A percentile compares a stretch with the other conserved stretches of the same genome.
Evolutionary conservation across 345 rosid species (phyloP).

Genomic region (Theobroma cacao): DNA sequence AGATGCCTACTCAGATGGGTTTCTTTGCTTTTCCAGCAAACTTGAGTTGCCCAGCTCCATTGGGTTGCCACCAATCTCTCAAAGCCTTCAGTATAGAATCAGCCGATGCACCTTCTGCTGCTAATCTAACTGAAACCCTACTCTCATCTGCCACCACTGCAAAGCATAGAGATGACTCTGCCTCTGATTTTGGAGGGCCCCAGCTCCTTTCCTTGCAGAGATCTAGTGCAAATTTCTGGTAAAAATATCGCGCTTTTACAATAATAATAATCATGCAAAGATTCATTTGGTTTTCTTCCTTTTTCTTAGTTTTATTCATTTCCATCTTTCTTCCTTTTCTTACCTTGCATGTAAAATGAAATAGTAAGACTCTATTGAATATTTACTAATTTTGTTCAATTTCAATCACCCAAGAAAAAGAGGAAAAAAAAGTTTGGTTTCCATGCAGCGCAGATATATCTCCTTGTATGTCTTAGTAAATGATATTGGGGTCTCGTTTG

Average conservation of each 20-base stretch:
- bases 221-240: constrained; percentile 70
- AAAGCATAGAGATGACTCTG: constrained; percentile 34
- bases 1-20: constrained; percentile 48
- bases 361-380: neutral
- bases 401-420: neutral
- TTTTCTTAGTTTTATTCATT: neutral
- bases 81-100: constrained; percentile 19
- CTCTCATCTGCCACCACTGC: constrained; percentile 33
- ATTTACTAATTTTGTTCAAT: neutral
- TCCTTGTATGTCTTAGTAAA: constrained; percentile 2
- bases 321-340: neutral
- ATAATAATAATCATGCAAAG: constrained; percentile 9
- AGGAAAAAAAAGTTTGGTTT: neutral
- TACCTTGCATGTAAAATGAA: neutral
- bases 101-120: constrained; percentile 19
- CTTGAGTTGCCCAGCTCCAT: constrained; percentile 30
- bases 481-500: neutral
- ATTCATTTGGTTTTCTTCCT: neutral
- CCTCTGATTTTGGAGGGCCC: constrained; percentile 34
- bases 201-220: constrained; percentile 57
- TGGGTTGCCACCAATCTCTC: constrained; percentile 40
- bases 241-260: constrained; percentile 11
- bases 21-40: constrained; percentile 53
- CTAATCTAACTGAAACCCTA: constrained; percentile 58
- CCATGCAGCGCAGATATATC: neutral